Evolutionary conservation across 2,329 filamentous ascomycete species (phyloP).

Genomic region (Elsinoe ampelina): DNA sequence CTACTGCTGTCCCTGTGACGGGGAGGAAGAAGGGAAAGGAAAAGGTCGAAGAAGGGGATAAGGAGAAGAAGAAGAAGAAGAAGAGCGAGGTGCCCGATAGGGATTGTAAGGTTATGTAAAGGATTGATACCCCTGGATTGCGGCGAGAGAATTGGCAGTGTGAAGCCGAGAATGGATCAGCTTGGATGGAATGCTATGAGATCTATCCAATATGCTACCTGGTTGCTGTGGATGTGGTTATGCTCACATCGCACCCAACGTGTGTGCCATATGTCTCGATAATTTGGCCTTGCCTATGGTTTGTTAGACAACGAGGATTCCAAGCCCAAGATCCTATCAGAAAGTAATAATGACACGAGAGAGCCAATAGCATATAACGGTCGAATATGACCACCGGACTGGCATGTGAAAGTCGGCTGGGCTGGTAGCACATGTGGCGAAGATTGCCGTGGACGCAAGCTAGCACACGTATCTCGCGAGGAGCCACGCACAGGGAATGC

Average conservation of each 20-base stretch:
- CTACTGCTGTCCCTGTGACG: not conserved
- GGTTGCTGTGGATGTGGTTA: not conserved
- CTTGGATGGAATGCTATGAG: not conserved
- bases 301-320: too few relatives aligned
- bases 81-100: slow-evolving; percentile 17
- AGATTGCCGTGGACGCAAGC: too few relatives aligned
- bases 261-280: too few relatives aligned
- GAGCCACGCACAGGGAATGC: too few relatives aligned
- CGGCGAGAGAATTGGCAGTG: not conserved
- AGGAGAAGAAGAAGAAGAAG: slow-evolving; percentile 14
- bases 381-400: too few relatives aligned
- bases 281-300: too few relatives aligned
- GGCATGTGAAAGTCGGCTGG: too few relatives aligned
- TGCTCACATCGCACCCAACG: not conserved
- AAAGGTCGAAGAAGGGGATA: not conserved
- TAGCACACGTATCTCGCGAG: too few relatives aligned
- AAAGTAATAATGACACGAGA: too few relatives aligned
- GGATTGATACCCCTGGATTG: slow-evolving; percentile 5
- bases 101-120: slow-evolving; percentile 17
- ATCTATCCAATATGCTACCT: not conserved
- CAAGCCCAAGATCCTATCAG: too few relatives aligned
- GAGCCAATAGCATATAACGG: too few relatives aligned
- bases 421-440: too few relatives aligned
- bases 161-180: not conserved
- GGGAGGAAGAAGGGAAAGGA: slow-evolving; percentile 8